Evolutionary conservation across 2,329 filamentous ascomycete genomes (phyloP).

Genomic region (Diaporthe longicolla): DNA sequence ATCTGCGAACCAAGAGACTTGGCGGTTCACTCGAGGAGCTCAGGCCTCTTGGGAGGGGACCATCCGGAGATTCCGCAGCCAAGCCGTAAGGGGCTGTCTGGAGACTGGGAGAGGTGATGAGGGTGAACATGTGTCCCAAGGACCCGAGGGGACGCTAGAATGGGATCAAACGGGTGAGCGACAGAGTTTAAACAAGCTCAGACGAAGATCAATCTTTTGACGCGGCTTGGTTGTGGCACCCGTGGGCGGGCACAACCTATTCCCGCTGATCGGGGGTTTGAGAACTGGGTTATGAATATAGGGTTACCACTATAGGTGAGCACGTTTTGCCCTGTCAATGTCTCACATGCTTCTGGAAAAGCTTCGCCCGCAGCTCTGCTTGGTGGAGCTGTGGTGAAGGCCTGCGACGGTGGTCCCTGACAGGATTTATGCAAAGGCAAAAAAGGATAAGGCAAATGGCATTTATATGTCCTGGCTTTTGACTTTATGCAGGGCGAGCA

Average conservation of each 20-base stretch:
- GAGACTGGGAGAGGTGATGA: constrained; percentile 9
- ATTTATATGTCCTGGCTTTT: constrained; percentile 2
- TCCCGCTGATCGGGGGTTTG: constrained; percentile 27
- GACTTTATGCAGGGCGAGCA: constrained; percentile 22
- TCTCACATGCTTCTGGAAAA: constrained; percentile 33
- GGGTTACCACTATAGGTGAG: constrained; percentile 22
- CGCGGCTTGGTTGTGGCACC: constrained; percentile 17
- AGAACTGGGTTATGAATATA: not conserved
- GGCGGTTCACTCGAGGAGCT: constrained; percentile 26
- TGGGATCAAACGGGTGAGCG: constrained; percentile 36
- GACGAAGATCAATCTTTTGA: constrained; percentile 31
- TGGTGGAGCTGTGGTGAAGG: not conserved
- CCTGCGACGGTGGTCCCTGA: constrained; percentile 27
- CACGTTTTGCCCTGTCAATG: constrained; percentile 31
- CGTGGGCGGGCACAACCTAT: constrained; percentile 9
- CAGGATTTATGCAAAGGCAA: not conserved
- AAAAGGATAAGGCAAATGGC: not conserved
- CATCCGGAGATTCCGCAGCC: constrained; percentile 30
- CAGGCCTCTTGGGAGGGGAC: constrained; percentile 14
- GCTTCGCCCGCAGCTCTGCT: constrained; percentile 14
- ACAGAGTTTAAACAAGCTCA: constrained; percentile 34
- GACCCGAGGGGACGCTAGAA: not conserved
- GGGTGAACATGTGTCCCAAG: not conserved
- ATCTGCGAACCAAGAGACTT: constrained; percentile 31
- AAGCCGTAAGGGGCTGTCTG: constrained; percentile 26